Conservation (phyloP, 352 stramenopile species). For the Globisporangium alternatum region DNA sequence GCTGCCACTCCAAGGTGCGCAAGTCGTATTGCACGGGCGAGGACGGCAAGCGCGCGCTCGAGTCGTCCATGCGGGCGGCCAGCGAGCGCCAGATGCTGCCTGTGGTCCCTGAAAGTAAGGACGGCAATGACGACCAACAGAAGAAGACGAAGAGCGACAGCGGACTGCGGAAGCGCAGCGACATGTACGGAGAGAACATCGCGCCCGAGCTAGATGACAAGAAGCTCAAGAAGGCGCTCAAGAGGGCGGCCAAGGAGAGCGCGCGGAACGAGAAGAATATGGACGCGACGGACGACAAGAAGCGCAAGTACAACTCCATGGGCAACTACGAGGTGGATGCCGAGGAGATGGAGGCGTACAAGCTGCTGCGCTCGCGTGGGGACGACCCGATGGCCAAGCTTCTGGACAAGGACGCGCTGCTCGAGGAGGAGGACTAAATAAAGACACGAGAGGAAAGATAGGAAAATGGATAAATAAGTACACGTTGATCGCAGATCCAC, state of each 20-base stretch:
- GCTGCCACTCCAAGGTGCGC: constrained; percentile 94
- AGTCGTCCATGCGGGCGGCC: constrained; percentile 66
- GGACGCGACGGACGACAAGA: constrained; percentile 52
- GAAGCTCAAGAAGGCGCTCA: constrained; percentile 86
- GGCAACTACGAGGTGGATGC: constrained; percentile 89
- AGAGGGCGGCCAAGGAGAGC: constrained; percentile 70
- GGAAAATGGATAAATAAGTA: background rate
- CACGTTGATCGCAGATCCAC: too few relatives aligned
- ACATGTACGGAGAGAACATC: constrained; percentile 91
- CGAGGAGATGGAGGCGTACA: constrained; percentile 97
- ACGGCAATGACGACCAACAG: constrained; percentile 13
- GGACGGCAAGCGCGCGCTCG: constrained; percentile 88
- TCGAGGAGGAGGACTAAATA: constrained; percentile 25
- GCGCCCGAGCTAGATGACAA: constrained; percentile 68
- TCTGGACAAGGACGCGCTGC: constrained; percentile 43
- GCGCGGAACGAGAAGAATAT: constrained; percentile 3
- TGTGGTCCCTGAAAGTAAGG: constrained; percentile 15
- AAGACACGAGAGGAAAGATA: background rate
- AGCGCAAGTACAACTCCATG: constrained; percentile 95
- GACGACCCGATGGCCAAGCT: constrained; percentile 96
- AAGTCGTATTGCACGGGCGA: constrained; percentile 96
- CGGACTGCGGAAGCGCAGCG: constrained; percentile 58
- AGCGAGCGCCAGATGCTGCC: constrained; percentile 51
- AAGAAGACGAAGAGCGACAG: constrained; percentile 16
- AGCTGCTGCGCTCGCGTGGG: constrained; percentile 80